Percentiles rank a stretch among this genome's conserved stretches.
Conservation (phyloP, 1,284 basidiomycete genomes). For the Clitocybe nebularis region DNA sequence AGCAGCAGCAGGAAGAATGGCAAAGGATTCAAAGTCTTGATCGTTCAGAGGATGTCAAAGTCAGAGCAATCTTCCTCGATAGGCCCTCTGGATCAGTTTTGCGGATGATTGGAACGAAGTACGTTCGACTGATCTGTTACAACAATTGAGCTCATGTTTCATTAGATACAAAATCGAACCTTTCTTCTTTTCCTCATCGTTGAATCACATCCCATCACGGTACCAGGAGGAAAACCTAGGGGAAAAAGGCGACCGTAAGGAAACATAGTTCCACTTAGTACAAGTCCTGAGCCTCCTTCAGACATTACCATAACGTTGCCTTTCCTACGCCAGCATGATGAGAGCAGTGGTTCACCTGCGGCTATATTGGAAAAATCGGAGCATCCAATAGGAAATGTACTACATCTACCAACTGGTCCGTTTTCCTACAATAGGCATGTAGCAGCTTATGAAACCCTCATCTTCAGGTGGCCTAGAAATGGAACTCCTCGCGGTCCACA, state of each 20-base stretch:
- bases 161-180: constrained; percentile 41
- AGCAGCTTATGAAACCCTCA: neutral
- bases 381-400: too few relatives aligned
- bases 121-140: constrained; percentile 3
- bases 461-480: constrained; percentile 23
- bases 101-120: constrained; percentile 49
- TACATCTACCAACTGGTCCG: too few relatives aligned
- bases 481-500: constrained; percentile 38
- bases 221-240: constrained; percentile 36
- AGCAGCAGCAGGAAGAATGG: constrained; percentile 5
- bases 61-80: constrained; percentile 32
- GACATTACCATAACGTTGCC: constrained; percentile 42
- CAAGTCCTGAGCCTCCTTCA: constrained; percentile 14
- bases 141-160: neutral
- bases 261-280: neutral
- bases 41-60: constrained; percentile 3
- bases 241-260: constrained; percentile 38
- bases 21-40: constrained; percentile 7
- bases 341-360: neutral
- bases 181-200: constrained; percentile 48
- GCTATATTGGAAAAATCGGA: too few relatives aligned
- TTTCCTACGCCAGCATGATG: constrained; percentile 30
- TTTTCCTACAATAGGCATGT: neutral
- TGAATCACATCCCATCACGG: constrained; percentile 46
- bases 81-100: constrained; percentile 39